Conservation (phyloP, 2,329 filamentous ascomycete species). For the Colletotrichum camelliae region DNA sequence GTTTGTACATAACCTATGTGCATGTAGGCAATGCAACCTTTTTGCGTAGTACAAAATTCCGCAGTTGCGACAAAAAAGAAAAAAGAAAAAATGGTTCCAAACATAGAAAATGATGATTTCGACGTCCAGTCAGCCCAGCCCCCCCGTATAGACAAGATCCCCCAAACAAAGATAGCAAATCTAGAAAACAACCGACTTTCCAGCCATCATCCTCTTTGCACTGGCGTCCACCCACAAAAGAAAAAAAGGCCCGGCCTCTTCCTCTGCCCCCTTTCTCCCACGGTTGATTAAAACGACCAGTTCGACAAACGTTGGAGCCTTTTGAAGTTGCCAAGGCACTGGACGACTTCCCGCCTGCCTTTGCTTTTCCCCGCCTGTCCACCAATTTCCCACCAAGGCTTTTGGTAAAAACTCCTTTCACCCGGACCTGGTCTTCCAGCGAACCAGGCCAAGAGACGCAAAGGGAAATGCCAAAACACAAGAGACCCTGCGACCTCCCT, state of each 20-base stretch:
- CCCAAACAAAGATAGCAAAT: background rate
- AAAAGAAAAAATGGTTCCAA: background rate
- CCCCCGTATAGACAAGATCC: background rate
- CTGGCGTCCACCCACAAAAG: background rate
- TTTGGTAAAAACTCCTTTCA: background rate
- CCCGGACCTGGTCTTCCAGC: slow-evolving; percentile 9
- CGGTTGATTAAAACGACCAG: background rate
- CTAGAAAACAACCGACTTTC: background rate
- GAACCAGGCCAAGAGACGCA: background rate
- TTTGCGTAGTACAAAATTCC: background rate
- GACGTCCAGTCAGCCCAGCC: background rate
- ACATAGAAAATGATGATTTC: background rate
- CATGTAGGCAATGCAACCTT: background rate
- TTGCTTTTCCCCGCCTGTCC: background rate
- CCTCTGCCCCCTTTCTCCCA: background rate
- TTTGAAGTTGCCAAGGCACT: background rate
- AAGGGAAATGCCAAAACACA: background rate
- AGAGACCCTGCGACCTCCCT: background rate
- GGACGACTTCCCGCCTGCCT: background rate
- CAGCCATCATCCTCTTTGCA: background rate
- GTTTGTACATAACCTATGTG: slow-evolving; percentile 15
- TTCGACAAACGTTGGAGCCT: background rate
- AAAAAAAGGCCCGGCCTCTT: slow-evolving; percentile 17
- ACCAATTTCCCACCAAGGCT: background rate
- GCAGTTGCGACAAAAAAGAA: background rate